Base-by-base conservation (phyloP, 306 rosid species). In the Gleditsia sinensis region DNA sequence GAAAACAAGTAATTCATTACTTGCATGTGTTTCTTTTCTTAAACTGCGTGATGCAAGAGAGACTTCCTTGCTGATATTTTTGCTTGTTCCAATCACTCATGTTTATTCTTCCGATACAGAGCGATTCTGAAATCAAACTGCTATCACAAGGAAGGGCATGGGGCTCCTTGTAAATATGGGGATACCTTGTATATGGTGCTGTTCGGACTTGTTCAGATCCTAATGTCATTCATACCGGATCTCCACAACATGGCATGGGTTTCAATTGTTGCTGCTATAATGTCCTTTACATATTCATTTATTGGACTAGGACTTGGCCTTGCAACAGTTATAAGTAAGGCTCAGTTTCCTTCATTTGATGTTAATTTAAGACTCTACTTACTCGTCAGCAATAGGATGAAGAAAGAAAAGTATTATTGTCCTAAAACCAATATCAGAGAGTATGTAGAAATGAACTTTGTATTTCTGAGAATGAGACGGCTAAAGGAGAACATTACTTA, bases 181-280 rank as follows among this genome's bases (percentile, higher is more conserved):
- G 82, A 71, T 3, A 81, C 40, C 53, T 7, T 76, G 37, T 89
- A 80, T 71, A 93, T 91, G 91, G 17, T 86, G 55, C 1, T 93
- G 6, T 93, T 93, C 78, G 98, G 98, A 80, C 45, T 71, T 32
- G 54, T 89, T 19, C 94, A 93, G 83, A 76, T 93, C 17, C 12
- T 89, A 8, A 69, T 91, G 88, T 93, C 98, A 9, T 95, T 91
- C 74, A 91, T 93, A 67, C 98, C 98, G 25, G 91, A 89, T 86
- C 90, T 92, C 73, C 95, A 92, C 66, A 83, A 86, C 88, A 86
- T 92, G 95, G 74, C 82, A 20, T 92, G 97, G 97, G 90, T 92
- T 68, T 92, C 97, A 0, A 74, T 74, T 71, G 39, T 87, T 32
- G 97, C 97, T 9, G 91, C 97, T 46, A 9, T 86, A 66, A 92